Conservation (phyloP, 371 early-diverging fungal genomes). For the Dinochytrium kinnereticum region DNA sequence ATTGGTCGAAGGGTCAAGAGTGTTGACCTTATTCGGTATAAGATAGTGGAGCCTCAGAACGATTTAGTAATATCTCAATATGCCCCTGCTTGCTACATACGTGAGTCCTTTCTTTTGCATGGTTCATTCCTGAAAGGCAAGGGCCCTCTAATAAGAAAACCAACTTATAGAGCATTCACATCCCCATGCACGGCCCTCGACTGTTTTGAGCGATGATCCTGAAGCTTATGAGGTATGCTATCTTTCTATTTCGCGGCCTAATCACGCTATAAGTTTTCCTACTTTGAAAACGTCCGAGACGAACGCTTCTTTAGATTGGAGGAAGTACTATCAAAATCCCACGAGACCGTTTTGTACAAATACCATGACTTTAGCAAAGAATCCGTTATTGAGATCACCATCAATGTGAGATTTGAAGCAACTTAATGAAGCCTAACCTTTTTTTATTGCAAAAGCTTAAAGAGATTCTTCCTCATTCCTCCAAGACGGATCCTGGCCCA, state of each 20-base stretch:
- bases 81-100: slow-evolving; percentile 8
- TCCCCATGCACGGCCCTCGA: not conserved
- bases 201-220: not conserved
- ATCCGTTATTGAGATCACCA: not conserved
- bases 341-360: not conserved
- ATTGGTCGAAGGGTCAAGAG: not conserved
- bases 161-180: slow-evolving; percentile 6
- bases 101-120: not conserved
- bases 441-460: not conserved
- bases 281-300: slow-evolving; percentile 1
- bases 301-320: not conserved
- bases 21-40: not conserved
- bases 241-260: not conserved
- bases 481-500: not conserved
- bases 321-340: not conserved
- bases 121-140: not conserved
- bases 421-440: too few species aligned
- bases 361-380: slow-evolving; percentile 5
- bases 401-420: not conserved
- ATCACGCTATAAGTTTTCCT: not conserved
- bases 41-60: not conserved
- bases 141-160: too few species aligned
- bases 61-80: slow-evolving; percentile 3
- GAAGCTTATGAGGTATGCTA: not conserved
- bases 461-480: not conserved